Evolutionary conservation across 176 grass and related monocot genomes (phyloP).

Genomic region (Ensete ventricosum): DNA sequence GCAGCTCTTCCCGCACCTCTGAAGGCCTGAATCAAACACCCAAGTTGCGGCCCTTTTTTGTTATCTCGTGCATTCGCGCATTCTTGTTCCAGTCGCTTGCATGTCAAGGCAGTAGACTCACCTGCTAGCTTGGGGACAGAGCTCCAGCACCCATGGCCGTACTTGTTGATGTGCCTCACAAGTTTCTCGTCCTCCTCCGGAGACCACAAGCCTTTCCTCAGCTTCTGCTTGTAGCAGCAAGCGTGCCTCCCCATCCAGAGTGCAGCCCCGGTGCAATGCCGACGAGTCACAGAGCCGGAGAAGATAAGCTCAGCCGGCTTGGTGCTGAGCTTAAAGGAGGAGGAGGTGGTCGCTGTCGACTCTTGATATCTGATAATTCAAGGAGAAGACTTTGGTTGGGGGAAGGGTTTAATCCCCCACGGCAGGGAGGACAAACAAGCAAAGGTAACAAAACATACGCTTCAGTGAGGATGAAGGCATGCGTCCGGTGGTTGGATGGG

Average conservation of each 20-base stretch:
- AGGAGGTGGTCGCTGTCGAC: background rate
- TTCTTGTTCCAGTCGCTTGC: too few relatives aligned
- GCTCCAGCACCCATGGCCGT: constrained; percentile 12
- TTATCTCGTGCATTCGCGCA: too few relatives aligned
- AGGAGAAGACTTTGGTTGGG: too few relatives aligned
- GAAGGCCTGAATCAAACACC: background rate
- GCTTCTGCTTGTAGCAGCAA: constrained; percentile 8
- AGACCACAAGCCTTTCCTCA: constrained; percentile 2
- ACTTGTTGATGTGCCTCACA: background rate
- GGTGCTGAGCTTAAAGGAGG: background rate
- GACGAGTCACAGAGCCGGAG: background rate
- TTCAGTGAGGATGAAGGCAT: too few relatives aligned
- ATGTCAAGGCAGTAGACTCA: background rate
- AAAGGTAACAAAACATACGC: too few relatives aligned
- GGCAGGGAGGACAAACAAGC: too few relatives aligned
- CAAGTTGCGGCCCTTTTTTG: background rate
- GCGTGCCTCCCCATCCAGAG: background rate
- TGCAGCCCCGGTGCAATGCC: background rate
- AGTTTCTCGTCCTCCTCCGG: constrained; percentile 12
- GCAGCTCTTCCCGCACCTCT: constrained; percentile 13
- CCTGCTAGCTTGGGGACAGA: constrained; percentile 12
- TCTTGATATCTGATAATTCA: too few relatives aligned
- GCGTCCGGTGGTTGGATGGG: too few relatives aligned
- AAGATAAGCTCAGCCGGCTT: background rate
- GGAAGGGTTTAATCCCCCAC: too few relatives aligned